Conservation (phyloP, 257 asterid genomes). For the Salvia splendens region DNA sequence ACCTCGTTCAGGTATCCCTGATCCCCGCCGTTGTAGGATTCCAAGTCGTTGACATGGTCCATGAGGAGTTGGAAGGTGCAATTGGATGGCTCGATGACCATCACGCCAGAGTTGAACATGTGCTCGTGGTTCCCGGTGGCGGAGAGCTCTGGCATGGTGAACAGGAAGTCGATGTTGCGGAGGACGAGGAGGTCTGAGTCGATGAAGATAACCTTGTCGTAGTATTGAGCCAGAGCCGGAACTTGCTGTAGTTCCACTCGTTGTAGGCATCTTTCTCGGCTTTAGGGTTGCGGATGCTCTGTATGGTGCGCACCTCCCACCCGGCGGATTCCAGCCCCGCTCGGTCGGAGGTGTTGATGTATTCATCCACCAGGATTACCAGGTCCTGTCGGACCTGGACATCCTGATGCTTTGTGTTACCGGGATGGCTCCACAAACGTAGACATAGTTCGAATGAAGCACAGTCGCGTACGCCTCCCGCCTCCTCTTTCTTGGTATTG, state of each 20-base stretch:
- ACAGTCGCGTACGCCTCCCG: constrained; percentile 86
- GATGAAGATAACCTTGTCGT: constrained; percentile 76
- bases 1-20: constrained; percentile 82
- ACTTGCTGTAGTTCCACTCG: constrained; percentile 94
- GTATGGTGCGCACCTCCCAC: constrained; percentile 68
- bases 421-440: constrained; percentile 89
- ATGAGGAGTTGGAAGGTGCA: constrained; percentile 71
- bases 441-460: constrained; percentile 71
- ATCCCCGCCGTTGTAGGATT: constrained; percentile 87
- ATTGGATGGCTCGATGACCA: constrained; percentile 89
- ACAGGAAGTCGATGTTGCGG: constrained; percentile 68
- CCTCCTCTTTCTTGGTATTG: constrained; percentile 23
- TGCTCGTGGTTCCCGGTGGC: constrained; percentile 70
- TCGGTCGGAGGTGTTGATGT: constrained; percentile 57
- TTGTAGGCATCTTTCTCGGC: constrained; percentile 83
- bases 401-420: constrained; percentile 74
- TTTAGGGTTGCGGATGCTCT: constrained; percentile 76
- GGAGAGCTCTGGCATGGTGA: constrained; percentile 70
- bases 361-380: constrained; percentile 71
- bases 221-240: constrained; percentile 86
- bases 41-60: constrained; percentile 62
- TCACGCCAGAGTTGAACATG: constrained; percentile 77
- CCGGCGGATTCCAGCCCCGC: constrained; percentile 73
- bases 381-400: constrained; percentile 74
- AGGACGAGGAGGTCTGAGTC: constrained; percentile 78